Evolutionary conservation across 2,329 filamentous ascomycete species (phyloP), one percentile per base, ranked within the genome.

Genomic region (Aspergillus chevalieri): DNA sequence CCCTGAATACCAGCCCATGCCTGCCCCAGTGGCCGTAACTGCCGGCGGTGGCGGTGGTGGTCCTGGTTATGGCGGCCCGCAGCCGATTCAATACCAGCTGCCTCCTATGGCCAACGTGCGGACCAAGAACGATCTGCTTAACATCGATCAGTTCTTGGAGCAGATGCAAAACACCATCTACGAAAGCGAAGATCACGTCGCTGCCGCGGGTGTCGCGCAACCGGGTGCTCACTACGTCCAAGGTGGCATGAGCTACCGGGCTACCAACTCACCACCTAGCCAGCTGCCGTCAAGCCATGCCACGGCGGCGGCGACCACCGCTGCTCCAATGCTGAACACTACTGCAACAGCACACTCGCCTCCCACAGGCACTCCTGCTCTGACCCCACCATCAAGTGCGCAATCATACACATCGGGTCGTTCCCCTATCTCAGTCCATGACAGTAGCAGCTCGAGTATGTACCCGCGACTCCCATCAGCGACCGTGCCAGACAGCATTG

Each of bases 121-220:
- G 64, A 96, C 91, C 44, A 95, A 97, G 79, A 90, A 84, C 67
- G 93, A 98, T 67, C 78, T 98, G 41, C 77, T 95, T 67, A 90
- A 95, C 67, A 91, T 97, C 63, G 93, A 97, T 68, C 87, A 90
- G 65, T 88, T 97, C 68, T 81, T 98, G 48, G 90, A 95, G 72
- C 89, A 96, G 72, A 92, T 97, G 78, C 91, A 96, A 72, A 85
- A 86, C 56, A 96, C 92, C 43, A 89, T 97, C 44, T 97, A 97
- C 66, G 93, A 97, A 73, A 95, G 86, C 68, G 85, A 90, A 48
- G 88, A 84, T 60, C 85, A 90, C 46, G 85, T 89, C 28, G 88
- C 89, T 2, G 83, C 83, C 10, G 85, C 86, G 41, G 87, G 88
- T 50, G 81, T 94, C 51, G 86, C 87, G 60, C 83, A 90, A 54